Percentiles rank a stretch among this genome's conserved stretches.
Conservation (phyloP, 2,329 filamentous ascomycete species). For the Malbranchea zuffiana region DNA sequence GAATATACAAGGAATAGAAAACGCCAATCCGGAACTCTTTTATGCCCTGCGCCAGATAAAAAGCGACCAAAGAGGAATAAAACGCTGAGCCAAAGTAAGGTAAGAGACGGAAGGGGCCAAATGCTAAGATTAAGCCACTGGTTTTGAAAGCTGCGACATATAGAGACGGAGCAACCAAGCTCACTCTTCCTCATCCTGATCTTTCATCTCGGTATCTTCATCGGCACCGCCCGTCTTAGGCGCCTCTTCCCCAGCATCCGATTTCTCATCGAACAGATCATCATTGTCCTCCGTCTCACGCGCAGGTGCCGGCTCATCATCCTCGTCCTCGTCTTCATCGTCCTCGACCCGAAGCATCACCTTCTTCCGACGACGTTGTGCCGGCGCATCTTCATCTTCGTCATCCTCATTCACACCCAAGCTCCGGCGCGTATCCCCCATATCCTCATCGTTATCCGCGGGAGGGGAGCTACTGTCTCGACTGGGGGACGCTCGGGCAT, state of each 20-base stretch:
- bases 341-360: slow-evolving; percentile 27
- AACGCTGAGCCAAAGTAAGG: background rate
- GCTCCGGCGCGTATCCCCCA: slow-evolving; percentile 18
- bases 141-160: too few species aligned
- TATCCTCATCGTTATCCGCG: slow-evolving; percentile 20
- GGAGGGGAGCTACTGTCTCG: slow-evolving; percentile 10
- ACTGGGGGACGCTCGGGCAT: slow-evolving; percentile 14
- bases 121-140: too few species aligned
- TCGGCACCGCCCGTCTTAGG: slow-evolving; percentile 19
- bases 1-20: slow-evolving; percentile 3
- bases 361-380: slow-evolving; percentile 27
- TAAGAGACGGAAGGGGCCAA: background rate
- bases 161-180: background rate
- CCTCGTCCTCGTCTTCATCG: slow-evolving; percentile 36
- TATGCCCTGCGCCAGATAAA: slow-evolving; percentile 4
- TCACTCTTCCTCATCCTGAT: slow-evolving; percentile 19
- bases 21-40: slow-evolving; percentile 7
- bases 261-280: slow-evolving; percentile 29
- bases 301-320: slow-evolving; percentile 31
- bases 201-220: slow-evolving; percentile 28
- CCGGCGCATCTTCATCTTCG: slow-evolving; percentile 33
- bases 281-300: slow-evolving; percentile 23
- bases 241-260: slow-evolving; percentile 19
- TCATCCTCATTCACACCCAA: slow-evolving; percentile 31
- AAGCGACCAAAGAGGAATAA: background rate